Conservation (phyloP, 164 flowering plant species). For the Tinospora cordifolia region DNA sequence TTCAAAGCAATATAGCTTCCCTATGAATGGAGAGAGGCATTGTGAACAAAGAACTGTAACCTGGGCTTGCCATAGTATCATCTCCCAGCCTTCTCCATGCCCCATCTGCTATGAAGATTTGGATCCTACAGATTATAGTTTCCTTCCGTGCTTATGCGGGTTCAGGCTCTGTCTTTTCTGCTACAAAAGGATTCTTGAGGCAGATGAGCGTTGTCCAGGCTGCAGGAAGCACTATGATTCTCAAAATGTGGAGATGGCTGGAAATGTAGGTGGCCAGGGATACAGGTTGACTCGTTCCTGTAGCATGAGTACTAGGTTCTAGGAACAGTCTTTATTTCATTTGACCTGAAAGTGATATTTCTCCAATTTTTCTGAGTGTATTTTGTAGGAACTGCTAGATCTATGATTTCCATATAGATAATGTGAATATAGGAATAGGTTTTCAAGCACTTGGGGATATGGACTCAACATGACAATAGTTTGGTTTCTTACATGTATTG, state of each 20-base stretch:
- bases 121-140: conserved; percentile 73
- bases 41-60: conserved; percentile 26
- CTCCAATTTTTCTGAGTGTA: conserved; percentile 11
- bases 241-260: conserved; percentile 32
- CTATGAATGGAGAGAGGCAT: conserved; percentile 34
- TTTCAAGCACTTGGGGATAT: conserved; percentile 23
- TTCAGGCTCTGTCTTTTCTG: conserved; percentile 89
- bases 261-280: conserved; percentile 34
- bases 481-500: conserved; percentile 29
- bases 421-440: conserved; percentile 35
- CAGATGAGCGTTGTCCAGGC: conserved; percentile 87
- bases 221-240: conserved; percentile 66
- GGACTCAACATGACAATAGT: conserved; percentile 22
- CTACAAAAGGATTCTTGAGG: conserved; percentile 84
- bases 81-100: conserved; percentile 54
- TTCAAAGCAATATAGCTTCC: conserved; percentile 58
- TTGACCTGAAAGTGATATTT: conserved; percentile 24
- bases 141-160: conserved; percentile 83
- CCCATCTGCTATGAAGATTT: conserved; percentile 87
- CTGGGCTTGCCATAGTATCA: conserved; percentile 33
- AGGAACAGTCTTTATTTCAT: conserved; percentile 21
- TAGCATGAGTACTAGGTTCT: conserved; percentile 66
- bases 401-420: conserved; percentile 15
- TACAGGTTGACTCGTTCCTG: conserved; percentile 59
- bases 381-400: conserved; percentile 21